phyloP scores from a whole-genome alignment of 768 basidiomycete species.

The Glaciozyma martinii region DNA sequence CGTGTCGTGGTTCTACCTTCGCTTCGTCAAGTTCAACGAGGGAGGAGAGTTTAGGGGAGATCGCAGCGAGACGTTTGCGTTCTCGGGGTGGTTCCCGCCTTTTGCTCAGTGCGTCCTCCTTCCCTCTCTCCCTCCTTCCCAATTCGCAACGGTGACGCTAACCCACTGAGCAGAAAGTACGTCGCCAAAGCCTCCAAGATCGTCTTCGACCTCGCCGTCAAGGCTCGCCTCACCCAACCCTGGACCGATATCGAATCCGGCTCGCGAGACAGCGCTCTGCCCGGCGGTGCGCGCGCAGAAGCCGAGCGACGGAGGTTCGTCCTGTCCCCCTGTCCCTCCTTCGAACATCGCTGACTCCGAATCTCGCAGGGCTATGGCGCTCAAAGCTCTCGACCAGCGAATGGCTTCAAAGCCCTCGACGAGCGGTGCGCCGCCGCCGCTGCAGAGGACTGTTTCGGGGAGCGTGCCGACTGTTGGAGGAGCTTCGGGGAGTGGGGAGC shows the following conservation, averaged over 20 bases:
- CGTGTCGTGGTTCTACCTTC: conserved; percentile 85
- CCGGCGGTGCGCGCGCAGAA: conserved; percentile 86
- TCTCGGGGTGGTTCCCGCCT: conserved; percentile 94
- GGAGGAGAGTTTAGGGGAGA: conserved; percentile 71
- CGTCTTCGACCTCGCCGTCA: conserved; percentile 53
- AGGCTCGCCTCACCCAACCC: conserved; percentile 65
- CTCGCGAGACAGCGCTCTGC: conserved; percentile 54
- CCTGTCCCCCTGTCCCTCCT: not conserved
- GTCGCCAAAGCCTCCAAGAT: conserved; percentile 59
- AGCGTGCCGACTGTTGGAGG: no score
- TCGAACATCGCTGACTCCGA: not conserved
- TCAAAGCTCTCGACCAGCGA: conserved; percentile 92
- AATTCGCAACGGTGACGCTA: not conserved
- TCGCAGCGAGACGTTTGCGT: conserved; percentile 88
- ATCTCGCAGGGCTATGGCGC: conserved; percentile 68
- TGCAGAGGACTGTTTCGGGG: no score
- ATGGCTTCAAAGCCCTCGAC: conserved; percentile 43
- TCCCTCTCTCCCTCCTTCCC: not conserved
- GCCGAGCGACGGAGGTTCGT: conserved; percentile 85
- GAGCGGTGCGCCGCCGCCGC: no score
- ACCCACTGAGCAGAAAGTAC: conserved; percentile 51
- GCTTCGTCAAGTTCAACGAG: conserved; percentile 87
- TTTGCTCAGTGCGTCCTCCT: conserved; percentile 66
- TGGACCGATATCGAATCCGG: conserved; percentile 62
- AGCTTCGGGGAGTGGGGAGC: no score